Conservation (phyloP, 1,284 basidiomycete genomes). For the Cryptococcus sp. region DNA sequence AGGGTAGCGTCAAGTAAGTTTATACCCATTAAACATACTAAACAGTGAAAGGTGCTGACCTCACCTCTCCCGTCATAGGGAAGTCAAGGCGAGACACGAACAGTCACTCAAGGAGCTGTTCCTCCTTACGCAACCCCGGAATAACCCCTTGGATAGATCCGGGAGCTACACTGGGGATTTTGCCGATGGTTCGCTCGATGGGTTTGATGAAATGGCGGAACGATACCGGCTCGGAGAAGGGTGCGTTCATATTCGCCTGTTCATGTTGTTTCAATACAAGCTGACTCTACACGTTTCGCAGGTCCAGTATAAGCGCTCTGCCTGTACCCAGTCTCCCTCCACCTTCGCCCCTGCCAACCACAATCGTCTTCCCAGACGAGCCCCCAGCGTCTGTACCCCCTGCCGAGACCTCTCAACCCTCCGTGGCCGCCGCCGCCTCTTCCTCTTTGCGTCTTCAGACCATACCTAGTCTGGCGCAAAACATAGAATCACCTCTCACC, state of each 20-base stretch:
- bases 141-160: slow-evolving; percentile 19
- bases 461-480: neutral
- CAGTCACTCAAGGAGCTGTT: slow-evolving; percentile 30
- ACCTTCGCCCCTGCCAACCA: slow-evolving; percentile 29
- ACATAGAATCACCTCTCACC: neutral
- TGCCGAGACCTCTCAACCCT: slow-evolving; percentile 2
- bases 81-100: slow-evolving; percentile 30
- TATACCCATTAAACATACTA: neutral
- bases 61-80: slow-evolving; percentile 10
- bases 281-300: slow-evolving; percentile 5
- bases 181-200: slow-evolving; percentile 16
- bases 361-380: slow-evolving; percentile 41
- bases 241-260: slow-evolving; percentile 6
- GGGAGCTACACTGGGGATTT: slow-evolving; percentile 12
- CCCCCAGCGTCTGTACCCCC: slow-evolving; percentile 1
- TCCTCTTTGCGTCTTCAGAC: neutral
- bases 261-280: neutral
- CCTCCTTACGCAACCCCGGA: slow-evolving; percentile 28
- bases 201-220: slow-evolving; percentile 33
- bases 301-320: slow-evolving; percentile 26
- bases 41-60: no score
- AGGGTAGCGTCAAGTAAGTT: slow-evolving; percentile 25
- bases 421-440: no score
- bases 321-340: slow-evolving; percentile 32
- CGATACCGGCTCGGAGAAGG: slow-evolving; percentile 33